Evolutionary conservation across 495 filamentous ascomycete species (phyloP), one percentile per base, ranked within the genome.

Genomic region (Penicillium lagena): DNA sequence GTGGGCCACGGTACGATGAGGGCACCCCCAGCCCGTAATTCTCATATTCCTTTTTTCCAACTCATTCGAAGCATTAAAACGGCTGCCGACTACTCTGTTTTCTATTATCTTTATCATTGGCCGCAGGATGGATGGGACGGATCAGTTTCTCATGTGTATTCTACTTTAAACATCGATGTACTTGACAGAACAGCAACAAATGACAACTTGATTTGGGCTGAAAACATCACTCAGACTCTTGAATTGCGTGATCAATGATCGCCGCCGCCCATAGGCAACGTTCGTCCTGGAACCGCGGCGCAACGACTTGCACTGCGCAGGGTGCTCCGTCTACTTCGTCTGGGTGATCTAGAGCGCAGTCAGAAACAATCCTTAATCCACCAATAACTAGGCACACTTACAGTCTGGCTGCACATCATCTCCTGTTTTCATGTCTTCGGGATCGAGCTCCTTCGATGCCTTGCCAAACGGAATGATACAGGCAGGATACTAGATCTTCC

Each of bases 1-100:
- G 63, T 27, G 75, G 70, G 10, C 77, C 78, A 1, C 64, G 73
- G 38, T 81, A 81, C 54, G 75, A 77, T 22, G 77, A 80, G 31
- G 67, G 60, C 29, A 75, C 70, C 17, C 73, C 73, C 22, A 76
- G 72, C 58, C 72, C 72, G 35, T 75, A 45, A 47, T 50, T 22
- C 13, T 37, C 32, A 35, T n/a, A n/a, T 33, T 33, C 32, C 27
- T 36, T 42, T 38, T 43, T 37, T 35, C 29, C 37, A 49, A 42
- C 30, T 43, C 30, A 17, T 33, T 40, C 32, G 29, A 49, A 35
- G 30, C 45, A 39, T 35, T 30, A 35, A 43, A 51, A 55, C 4
- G 37, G 34, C 31, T 44, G 34, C 39, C 40, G 33, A 9, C 39
- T 31, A 36, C 37, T 15, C 46, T 31, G 30, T 40, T 45, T 41